Evolutionary conservation across 192 early-diverging fungal genomes (phyloP).

Genomic region (Cladochytrium replicatum): DNA sequence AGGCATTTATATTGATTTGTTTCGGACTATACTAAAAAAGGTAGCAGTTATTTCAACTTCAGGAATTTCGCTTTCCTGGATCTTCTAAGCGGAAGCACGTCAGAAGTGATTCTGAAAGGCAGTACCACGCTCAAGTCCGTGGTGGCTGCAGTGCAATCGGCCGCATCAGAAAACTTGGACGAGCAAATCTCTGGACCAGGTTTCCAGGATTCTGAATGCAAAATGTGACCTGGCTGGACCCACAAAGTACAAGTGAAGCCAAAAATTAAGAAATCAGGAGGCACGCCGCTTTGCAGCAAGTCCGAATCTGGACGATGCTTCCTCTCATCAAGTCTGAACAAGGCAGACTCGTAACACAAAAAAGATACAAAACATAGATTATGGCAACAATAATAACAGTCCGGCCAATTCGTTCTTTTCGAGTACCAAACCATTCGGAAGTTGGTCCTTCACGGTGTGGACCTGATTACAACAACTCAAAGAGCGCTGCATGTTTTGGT

Average conservation of each 20-base stretch:
- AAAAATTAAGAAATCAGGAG: slow-evolving; percentile 42
- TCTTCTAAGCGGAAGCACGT: slow-evolving; percentile 53
- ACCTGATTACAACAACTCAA: slow-evolving; percentile 55
- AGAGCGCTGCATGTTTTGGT: slow-evolving; percentile 40
- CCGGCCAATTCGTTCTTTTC: slow-evolving; percentile 80
- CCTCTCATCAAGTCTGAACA: too few relatives aligned
- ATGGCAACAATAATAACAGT: slow-evolving; percentile 56
- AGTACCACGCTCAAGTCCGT: slow-evolving; percentile 58
- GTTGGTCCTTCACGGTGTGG: slow-evolving; percentile 62
- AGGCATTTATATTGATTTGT: slow-evolving; percentile 13
- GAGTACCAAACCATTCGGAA: slow-evolving; percentile 82
- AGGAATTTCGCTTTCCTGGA: slow-evolving; percentile 55
- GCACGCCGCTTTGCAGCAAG: slow-evolving; percentile 12
- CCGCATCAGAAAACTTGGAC: slow-evolving; percentile 41
- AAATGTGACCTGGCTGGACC: slow-evolving; percentile 78
- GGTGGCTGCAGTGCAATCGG: slow-evolving; percentile 46
- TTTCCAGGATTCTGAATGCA: slow-evolving; percentile 65
- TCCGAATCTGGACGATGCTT: slow-evolving; percentile 48
- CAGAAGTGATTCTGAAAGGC: slow-evolving; percentile 76
- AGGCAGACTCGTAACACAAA: too few relatives aligned
- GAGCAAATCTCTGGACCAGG: slow-evolving; percentile 52
- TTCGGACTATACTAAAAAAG: too few relatives aligned
- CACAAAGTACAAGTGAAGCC: slow-evolving; percentile 90
- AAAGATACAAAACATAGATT: background rate
- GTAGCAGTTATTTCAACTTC: slow-evolving; percentile 78